Percentiles rank a stretch among this genome's conserved stretches.
phyloP scores from a whole-genome alignment of 441 rosid species.

The Adansonia madagascariensis region DNA sequence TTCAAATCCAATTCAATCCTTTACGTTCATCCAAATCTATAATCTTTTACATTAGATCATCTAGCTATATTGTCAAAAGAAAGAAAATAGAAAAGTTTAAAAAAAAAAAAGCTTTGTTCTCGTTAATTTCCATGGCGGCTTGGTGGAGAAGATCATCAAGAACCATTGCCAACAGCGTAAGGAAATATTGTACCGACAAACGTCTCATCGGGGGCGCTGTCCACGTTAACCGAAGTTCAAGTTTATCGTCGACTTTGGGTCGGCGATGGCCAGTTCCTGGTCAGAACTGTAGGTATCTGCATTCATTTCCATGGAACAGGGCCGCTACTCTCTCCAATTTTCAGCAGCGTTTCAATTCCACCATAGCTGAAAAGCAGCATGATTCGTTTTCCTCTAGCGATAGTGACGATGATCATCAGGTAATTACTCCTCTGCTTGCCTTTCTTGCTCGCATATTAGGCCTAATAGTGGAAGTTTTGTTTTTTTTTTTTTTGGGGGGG shows the following conservation, averaged over 20 bases:
- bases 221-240: constrained; percentile 4
- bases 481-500: no score
- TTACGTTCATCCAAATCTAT: not conserved
- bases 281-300: not conserved
- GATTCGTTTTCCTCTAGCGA: constrained; percentile 40
- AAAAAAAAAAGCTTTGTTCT: not conserved
- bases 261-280: not conserved
- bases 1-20: not conserved
- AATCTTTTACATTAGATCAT: not conserved
- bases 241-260: constrained; percentile 22
- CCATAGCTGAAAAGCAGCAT: constrained; percentile 41
- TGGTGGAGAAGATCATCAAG: constrained; percentile 51
- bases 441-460: not conserved
- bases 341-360: constrained; percentile 45
- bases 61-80: not conserved
- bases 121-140: constrained; percentile 41
- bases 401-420: constrained; percentile 40
- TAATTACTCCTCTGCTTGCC: constrained; percentile 7
- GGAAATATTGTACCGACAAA: constrained; percentile 22
- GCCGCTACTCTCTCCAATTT: constrained; percentile 3
- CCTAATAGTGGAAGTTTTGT: not conserved
- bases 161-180: constrained; percentile 36
- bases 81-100: not conserved
- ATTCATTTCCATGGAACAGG: constrained; percentile 11
- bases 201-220: constrained; percentile 13